These are phyloP conservation scores for Tephrocybe sp. DNA, from an alignment of 768 basidiomycete genomes.

Conservation along the genomic window DNA sequence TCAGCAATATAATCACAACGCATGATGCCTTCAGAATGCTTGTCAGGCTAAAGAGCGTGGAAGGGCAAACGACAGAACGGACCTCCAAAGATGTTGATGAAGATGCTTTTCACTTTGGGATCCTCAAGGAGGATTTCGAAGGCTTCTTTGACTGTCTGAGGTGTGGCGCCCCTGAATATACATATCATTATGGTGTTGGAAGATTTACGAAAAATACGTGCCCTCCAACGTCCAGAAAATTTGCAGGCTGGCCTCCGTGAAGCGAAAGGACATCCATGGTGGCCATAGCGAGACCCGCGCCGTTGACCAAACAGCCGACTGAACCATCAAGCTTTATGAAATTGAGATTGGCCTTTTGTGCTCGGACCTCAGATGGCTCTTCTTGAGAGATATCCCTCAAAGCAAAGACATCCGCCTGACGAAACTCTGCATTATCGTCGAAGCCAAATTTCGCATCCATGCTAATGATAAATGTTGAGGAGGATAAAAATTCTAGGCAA, in stretches of 20 bases:
- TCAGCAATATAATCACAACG: conserved; percentile 98
- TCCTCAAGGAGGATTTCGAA: conserved; percentile 93
- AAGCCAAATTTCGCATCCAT: conserved; percentile 99
- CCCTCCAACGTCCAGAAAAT: conserved; percentile 99
- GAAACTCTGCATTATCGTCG: conserved; percentile 98
- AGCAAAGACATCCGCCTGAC: conserved; percentile 85
- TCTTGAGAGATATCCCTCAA: conserved; percentile 94
- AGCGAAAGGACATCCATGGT: conserved; percentile 99
- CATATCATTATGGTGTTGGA: conserved; percentile 2
- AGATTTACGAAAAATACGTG: conserved; percentile 27
- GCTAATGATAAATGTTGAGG: conserved; percentile 40
- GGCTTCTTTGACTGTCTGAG: conserved; percentile 99
- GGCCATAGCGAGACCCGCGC: conserved; percentile 98
- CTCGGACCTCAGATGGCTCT: conserved; percentile 96
- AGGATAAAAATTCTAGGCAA: background rate
- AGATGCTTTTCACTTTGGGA: conserved; percentile 94
- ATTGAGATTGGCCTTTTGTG: conserved; percentile 93
- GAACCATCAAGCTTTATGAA: conserved; percentile 99
- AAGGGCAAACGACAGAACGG: conserved; percentile 15
- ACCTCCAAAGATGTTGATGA: conserved; percentile 98
- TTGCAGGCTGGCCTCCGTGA: conserved; percentile 95
- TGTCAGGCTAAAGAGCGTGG: background rate
- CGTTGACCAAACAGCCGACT: conserved; percentile 97
- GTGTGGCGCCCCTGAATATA: conserved; percentile 79
- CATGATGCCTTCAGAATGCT: conserved; percentile 73